Conservation (phyloP, 1,284 basidiomycete species). For the Mycena sp. region DNA sequence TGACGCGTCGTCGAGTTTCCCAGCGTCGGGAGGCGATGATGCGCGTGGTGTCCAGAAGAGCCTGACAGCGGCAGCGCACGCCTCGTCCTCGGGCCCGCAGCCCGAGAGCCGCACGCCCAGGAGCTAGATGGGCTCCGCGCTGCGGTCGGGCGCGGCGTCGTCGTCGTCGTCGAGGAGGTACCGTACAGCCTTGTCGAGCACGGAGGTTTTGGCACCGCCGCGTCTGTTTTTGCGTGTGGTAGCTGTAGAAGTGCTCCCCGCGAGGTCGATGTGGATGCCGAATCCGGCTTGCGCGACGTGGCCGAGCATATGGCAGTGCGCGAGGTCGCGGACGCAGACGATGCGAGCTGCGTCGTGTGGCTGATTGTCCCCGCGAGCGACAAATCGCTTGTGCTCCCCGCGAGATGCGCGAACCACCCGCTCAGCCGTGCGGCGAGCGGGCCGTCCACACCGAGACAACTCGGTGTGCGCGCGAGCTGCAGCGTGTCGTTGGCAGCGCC, state of each 20-base stretch:
- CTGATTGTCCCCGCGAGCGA: slow-evolving; percentile 43
- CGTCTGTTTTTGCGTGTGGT: no score
- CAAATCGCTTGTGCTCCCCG: no score
- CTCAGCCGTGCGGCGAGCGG: slow-evolving; percentile 53
- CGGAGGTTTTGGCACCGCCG: no score
- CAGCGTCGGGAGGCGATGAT: not conserved
- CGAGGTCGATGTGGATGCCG: no score
- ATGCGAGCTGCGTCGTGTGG: not conserved
- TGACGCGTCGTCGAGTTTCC: not conserved
- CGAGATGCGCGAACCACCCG: no score
- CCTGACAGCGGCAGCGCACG: not conserved
- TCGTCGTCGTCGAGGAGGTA: no score
- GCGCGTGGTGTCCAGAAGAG: not conserved
- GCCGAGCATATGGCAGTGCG: not conserved
- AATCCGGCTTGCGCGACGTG: not conserved
- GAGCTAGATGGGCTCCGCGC: no score
- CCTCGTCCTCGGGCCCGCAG: not conserved
- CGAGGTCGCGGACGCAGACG: not conserved
- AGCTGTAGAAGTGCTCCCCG: no score
- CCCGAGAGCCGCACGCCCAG: no score
- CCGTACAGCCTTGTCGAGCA: no score
- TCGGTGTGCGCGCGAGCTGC: slow-evolving; percentile 51
- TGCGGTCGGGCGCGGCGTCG: no score
- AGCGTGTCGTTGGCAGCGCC: slow-evolving; percentile 19
- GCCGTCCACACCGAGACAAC: slow-evolving; percentile 22